These are phyloP conservation scores for Nitzschia palea DNA, from an alignment of 108 stramenopile genomes.

Conservation along the genomic window DNA sequence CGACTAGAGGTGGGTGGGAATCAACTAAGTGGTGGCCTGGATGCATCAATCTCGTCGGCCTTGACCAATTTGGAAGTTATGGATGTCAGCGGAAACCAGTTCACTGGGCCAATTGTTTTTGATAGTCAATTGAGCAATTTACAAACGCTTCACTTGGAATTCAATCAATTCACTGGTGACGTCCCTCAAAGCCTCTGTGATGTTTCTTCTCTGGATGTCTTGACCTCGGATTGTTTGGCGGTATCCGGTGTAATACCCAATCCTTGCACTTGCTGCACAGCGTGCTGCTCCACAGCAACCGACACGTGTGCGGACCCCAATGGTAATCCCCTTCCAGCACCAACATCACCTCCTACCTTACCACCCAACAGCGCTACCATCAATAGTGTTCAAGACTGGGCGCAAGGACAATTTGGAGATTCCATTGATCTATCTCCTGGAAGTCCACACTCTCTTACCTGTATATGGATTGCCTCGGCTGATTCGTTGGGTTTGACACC, in stretches of 20 bases:
- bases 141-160: conserved; percentile 7
- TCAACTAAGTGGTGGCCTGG: conserved; percentile 3
- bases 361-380: background rate
- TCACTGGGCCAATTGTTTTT: conserved; percentile 14
- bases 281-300: conserved; percentile 20
- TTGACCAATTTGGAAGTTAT: conserved; percentile 23
- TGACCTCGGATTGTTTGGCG: conserved; percentile 25
- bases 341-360: background rate
- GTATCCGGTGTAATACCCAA: background rate
- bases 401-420: background rate
- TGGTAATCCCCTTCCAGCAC: background rate
- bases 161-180: conserved; percentile 23
- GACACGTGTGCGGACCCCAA: background rate
- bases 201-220: conserved; percentile 20
- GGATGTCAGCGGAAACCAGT: conserved; percentile 18
- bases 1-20: conserved; percentile 22
- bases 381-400: conserved; percentile 8
- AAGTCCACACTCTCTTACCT: background rate
- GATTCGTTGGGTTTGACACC: background rate
- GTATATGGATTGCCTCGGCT: conserved; percentile 4
- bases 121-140: conserved; percentile 17
- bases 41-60: background rate
- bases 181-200: conserved; percentile 16
- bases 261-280: conserved; percentile 28
- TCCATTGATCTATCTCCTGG: conserved; percentile 6